These are phyloP conservation scores for barley (Hordeum vulgare) DNA, from an alignment of 176 grass and related monocot genomes.

Conservation along the genomic window DNA sequence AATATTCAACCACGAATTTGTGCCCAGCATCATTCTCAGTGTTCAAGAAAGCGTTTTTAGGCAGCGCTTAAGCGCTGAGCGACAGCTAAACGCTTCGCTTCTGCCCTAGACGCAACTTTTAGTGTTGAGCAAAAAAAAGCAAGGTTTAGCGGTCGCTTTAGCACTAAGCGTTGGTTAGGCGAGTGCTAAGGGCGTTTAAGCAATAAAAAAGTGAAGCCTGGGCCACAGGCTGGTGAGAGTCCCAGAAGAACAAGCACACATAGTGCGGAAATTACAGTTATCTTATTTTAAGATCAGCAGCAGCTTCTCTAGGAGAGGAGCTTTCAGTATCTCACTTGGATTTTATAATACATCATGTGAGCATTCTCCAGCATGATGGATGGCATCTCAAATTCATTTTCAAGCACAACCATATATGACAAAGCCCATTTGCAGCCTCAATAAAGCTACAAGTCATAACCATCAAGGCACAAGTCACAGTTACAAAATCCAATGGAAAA, in stretches of 20 bases:
- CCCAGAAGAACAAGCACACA: background rate
- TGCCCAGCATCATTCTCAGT: background rate
- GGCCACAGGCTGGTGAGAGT: background rate
- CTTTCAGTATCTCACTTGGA: background rate
- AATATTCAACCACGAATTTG: background rate
- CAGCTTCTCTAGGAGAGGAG: background rate
- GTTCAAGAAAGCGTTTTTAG: no score
- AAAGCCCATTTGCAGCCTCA: background rate
- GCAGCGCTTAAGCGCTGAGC: no score
- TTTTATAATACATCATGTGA: background rate
- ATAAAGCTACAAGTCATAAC: no score
- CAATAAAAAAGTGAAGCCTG: no score
- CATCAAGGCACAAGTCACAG: background rate
- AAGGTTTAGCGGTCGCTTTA: no score
- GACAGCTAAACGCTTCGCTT: no score
- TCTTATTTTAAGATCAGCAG: background rate
- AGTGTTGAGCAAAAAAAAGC: no score
- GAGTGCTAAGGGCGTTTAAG: no score
- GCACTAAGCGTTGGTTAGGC: no score
- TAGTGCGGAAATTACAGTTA: background rate
- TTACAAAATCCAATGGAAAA: background rate
- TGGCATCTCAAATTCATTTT: background rate
- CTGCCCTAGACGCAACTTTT: no score
- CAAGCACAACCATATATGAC: background rate
- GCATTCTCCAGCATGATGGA: background rate